Base-by-base conservation (phyloP, 2,329 filamentous ascomycete genomes). In the Exophiala alcalophila region DNA sequence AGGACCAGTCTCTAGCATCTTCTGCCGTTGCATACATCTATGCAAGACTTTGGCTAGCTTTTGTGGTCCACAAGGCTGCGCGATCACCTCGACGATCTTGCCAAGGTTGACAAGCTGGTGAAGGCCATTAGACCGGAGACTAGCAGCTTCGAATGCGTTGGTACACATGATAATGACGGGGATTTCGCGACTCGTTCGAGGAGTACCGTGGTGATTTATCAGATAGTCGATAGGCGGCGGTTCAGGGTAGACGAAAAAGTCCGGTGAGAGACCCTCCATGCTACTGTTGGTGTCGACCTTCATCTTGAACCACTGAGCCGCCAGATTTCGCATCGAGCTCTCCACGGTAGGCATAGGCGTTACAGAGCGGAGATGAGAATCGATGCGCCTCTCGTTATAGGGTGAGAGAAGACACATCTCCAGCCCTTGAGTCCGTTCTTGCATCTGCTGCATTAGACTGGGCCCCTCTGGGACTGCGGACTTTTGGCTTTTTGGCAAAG, bases 1-100 rank as follows among this genome's bases (percentile, higher is more conserved):
- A 4, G 20, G 9, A 30, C 34, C 20, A 15, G 32, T 26, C 15
- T 33, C 27, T 4, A 52, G 30, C 28, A 49, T 40, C 28, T 50
- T 41, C 25, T 50, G 28, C 12, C 52, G 44, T 40, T 51, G 54
- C 47, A 56, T 41, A 34, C 52, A 50, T 14, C 50, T 45, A 14
- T 50, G 36, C 10, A 68, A 54, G 19, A 60, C 62, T 23, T 61
- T 64, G 3, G 65, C 65, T 31, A 69, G 48, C 32, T 68, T 69
- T 38, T 68, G 63, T 5, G 65, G 65, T 1, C 65, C 66, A 35
- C 62, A 66, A 3, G 66, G 66, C 12, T 62, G 63, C 12, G 61
- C 59, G 19, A 67, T 61, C 16, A 67, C 62, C 35, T 67, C 61
- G 7, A 68, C 59, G 3, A 60, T 57, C 11, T 57, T 46, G 2